phyloP scores from a whole-genome alignment of 2,329 filamentous ascomycete genomes.

The Ascomycota sp. region DNA sequence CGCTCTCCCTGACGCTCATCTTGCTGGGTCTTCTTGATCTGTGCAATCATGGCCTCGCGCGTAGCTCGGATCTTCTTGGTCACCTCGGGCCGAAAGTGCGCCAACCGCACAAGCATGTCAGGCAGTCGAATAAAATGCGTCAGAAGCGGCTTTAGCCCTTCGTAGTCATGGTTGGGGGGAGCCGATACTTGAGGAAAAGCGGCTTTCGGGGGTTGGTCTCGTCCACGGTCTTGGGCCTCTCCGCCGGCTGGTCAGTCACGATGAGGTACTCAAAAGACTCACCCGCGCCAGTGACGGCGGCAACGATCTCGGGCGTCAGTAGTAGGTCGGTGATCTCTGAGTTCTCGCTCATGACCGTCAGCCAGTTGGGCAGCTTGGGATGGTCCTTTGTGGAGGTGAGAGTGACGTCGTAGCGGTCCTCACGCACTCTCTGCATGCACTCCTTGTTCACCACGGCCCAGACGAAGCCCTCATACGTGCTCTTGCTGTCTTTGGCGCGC shows the following conservation, averaged over 20 bases:
- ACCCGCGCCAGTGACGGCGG: conserved; percentile 59
- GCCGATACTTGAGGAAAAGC: conserved; percentile 55
- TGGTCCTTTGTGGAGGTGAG: conserved; percentile 88
- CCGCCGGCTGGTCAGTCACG: conserved; percentile 70
- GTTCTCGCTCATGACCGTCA: conserved; percentile 90
- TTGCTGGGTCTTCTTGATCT: conserved; percentile 62
- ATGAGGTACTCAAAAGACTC: conserved; percentile 69
- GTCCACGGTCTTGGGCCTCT: conserved; percentile 69
- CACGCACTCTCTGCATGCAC: conserved; percentile 70
- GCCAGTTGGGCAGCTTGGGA: conserved; percentile 72
- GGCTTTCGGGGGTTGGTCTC: conserved; percentile 76
- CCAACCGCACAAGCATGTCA: conserved; percentile 55
- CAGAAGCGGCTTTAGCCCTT: conserved; percentile 53
- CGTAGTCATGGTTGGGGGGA: conserved; percentile 44
- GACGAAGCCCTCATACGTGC: conserved; percentile 73
- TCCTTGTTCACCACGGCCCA: conserved; percentile 94
- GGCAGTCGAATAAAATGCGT: conserved; percentile 66
- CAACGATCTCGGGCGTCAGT: conserved; percentile 70
- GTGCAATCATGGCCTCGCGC: conserved; percentile 61
- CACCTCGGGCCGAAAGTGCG: conserved; percentile 81
- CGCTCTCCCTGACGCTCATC: conserved; percentile 67
- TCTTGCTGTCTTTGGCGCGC: conserved; percentile 37
- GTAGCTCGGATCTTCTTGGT: conserved; percentile 61
- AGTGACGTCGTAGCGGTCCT: conserved; percentile 86
- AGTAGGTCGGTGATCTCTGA: conserved; percentile 81